phyloP scores from a whole-genome alignment of 2,329 filamentous ascomycete species.

The Thelonectria olida region DNA sequence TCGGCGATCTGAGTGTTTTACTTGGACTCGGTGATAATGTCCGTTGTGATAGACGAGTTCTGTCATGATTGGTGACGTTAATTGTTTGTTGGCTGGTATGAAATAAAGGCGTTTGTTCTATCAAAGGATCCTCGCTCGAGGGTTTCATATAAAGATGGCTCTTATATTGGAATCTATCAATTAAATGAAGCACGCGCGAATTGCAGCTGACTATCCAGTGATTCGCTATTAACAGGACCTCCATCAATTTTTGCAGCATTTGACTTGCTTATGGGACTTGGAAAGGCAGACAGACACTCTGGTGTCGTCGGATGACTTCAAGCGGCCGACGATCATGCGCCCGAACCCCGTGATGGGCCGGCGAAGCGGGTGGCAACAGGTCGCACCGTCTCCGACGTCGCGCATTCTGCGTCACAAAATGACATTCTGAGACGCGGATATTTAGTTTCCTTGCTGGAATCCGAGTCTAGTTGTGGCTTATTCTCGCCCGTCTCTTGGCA shows the following conservation, averaged over 20 bases:
- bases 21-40: slow-evolving; percentile 38
- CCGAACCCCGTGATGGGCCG: slow-evolving; percentile 22
- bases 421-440: background rate
- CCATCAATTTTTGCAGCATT: background rate
- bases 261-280: background rate
- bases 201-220: slow-evolving; percentile 1
- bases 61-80: slow-evolving; percentile 27
- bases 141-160: slow-evolving; percentile 1
- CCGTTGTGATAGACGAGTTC: slow-evolving; percentile 45
- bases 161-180: background rate
- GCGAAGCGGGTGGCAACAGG: slow-evolving; percentile 29
- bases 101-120: slow-evolving; percentile 7
- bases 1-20: slow-evolving; percentile 19
- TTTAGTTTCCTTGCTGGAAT: background rate
- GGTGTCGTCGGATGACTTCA: slow-evolving; percentile 24
- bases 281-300: slow-evolving; percentile 4
- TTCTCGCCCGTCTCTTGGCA: background rate
- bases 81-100: background rate
- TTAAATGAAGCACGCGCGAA: background rate
- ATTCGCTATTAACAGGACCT: background rate
- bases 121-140: slow-evolving; percentile 1
- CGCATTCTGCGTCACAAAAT: slow-evolving; percentile 6
- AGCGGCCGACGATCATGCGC: slow-evolving; percentile 34
- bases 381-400: slow-evolving; percentile 4
- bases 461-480: background rate